Evolutionary conservation across 2,329 filamentous ascomycete species (phyloP), one percentile per base, ranked within the genome.

Genomic region (Aspergillus vadensis): DNA sequence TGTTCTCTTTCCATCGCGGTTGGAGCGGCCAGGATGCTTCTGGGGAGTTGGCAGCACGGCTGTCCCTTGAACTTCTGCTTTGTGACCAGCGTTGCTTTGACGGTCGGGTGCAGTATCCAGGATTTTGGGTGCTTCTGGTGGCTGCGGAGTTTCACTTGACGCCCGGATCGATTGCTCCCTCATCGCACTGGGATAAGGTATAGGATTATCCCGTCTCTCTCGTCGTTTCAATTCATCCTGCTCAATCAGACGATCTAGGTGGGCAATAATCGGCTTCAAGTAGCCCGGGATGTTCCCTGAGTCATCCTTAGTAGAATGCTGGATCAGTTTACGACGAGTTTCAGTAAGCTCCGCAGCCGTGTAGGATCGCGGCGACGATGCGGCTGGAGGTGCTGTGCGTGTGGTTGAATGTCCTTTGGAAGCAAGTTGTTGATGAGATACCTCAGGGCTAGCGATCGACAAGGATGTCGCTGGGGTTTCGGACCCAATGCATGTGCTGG

Each of bases 241-340:
- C 52, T 82, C 74, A 63, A 87, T 85, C 25, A 87, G 74, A 17
- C 81, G 80, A 71, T 88, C 85, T 12, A 88, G 78, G 63, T 87
- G 82, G 8, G 81, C 81, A 49, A 90, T 83, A 23, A 90, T 82
- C 50, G 86, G 83, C 32, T 85, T 81, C 44, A 88, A 79, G 61
- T 86, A 83, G 4, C 78, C 77, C 17, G 63, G 82, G 74, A 74
- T 77, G 71, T 67, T 80, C 66, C 68, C 77, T 67, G 68, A 80
- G 68, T 69, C 80, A 15, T 73, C 81, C 51, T 76, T 73, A 23
- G 76, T 79, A 21, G 80, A 79, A 55, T 82, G 80, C 57, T 82
- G 80, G 36, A 85, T 81, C 30, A 88, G 79, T 63, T 83, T 83
- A 38, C 82, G 81, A 19, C 86, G 82, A 9, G 84, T 86, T 68